A percentile compares a stretch with the other conserved stretches of the same genome.
Evolutionary conservation across 2,329 filamentous ascomycete genomes (phyloP).

Genomic region (Hymenoscyphus fraxineus): DNA sequence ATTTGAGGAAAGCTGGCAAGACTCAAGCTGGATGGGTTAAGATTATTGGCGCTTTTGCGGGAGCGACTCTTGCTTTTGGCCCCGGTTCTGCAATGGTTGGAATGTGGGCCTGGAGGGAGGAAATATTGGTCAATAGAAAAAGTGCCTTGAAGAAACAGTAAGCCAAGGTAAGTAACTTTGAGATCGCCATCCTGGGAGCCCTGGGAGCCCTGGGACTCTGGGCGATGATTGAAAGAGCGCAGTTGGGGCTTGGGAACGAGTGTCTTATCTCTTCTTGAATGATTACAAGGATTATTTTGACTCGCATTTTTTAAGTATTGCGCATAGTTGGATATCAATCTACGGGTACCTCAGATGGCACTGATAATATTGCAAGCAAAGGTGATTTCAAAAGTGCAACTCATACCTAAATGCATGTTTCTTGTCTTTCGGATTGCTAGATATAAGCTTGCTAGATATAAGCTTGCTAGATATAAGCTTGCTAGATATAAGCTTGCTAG

Average conservation of each 20-base stretch:
- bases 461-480: too few species aligned
- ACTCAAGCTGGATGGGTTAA: slow-evolving; percentile 25
- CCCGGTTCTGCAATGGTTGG: slow-evolving; percentile 32
- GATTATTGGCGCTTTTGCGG: slow-evolving; percentile 22
- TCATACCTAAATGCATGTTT: too few species aligned
- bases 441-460: too few species aligned
- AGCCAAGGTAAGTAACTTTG: not conserved
- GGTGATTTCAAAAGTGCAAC: too few species aligned
- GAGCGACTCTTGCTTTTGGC: slow-evolving; percentile 26
- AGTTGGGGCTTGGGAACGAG: not conserved
- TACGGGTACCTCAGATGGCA: too few species aligned
- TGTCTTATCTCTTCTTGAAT: not conserved
- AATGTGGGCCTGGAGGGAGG: slow-evolving; percentile 37
- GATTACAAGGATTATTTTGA: too few species aligned
- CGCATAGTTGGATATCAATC: too few species aligned
- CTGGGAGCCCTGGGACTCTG: not conserved
- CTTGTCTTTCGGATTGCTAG: too few species aligned
- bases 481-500: too few species aligned
- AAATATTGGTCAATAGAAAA: slow-evolving; percentile 28
- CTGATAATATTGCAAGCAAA: too few species aligned
- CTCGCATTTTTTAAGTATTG: too few species aligned
- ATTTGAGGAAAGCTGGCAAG: slow-evolving; percentile 36
- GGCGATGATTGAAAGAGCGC: not conserved
- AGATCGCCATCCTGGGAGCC: not conserved
- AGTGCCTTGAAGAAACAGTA: not conserved